phyloP scores from a whole-genome alignment of 176 grass and related monocot genomes.

The Aegilops speltoides region DNA sequence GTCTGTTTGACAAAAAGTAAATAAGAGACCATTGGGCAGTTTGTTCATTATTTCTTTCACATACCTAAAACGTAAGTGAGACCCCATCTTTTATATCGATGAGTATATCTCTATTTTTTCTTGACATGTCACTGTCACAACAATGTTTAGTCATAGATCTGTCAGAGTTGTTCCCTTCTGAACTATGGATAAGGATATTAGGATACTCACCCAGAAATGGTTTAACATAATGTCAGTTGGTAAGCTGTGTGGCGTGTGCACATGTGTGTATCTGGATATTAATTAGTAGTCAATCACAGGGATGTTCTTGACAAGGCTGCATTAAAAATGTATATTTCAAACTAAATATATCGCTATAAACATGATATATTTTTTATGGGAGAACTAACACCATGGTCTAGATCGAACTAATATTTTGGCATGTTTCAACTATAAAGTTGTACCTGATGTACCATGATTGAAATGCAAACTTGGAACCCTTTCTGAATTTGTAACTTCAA shows the following conservation, averaged over 20 bases:
- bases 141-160: not conserved
- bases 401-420: not conserved
- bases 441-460: not conserved
- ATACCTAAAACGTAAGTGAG: not conserved
- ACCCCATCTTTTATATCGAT: not conserved
- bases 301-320: not conserved
- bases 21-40: not conserved
- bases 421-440: not conserved
- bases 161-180: not conserved
- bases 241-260: not conserved
- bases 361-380: not conserved
- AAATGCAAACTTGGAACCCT: not conserved
- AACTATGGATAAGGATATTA: not conserved
- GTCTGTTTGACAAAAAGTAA: not conserved
- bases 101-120: not conserved
- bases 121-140: not conserved
- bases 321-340: not conserved
- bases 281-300: not conserved
- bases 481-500: not conserved
- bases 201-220: not conserved
- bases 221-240: no score
- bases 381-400: not conserved
- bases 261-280: not conserved
- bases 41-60: slow-evolving; percentile 16
- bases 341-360: not conserved